These are phyloP conservation scores for Chytridiales sp. DNA, from an alignment of 371 early-diverging fungal genomes.

Conservation along the genomic window DNA sequence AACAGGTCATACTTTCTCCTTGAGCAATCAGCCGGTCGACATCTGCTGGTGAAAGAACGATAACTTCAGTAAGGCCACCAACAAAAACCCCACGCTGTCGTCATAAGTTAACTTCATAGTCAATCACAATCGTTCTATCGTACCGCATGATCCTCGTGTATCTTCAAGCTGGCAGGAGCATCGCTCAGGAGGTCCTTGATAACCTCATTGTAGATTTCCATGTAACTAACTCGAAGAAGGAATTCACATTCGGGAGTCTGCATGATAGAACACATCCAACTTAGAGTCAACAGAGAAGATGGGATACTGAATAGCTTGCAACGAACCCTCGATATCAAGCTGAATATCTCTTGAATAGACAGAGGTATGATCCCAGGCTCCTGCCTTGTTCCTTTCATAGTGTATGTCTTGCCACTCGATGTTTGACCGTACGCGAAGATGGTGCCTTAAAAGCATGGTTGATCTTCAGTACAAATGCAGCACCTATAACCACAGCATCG, in stretches of 20 bases:
- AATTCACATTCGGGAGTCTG: constrained; percentile 27
- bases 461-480: no score
- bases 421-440: constrained; percentile 98
- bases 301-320: constrained; percentile 3
- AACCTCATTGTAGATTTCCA: constrained; percentile 67
- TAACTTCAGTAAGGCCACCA: constrained; percentile 29
- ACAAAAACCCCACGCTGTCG: constrained; percentile 34
- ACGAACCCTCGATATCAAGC: constrained; percentile 47
- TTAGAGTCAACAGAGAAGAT: background rate
- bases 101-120: background rate
- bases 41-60: constrained; percentile 22
- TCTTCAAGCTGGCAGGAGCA: constrained; percentile 41
- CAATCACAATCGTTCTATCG: background rate
- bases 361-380: constrained; percentile 61
- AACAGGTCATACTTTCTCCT: constrained; percentile 31
- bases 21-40: constrained; percentile 26
- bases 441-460: no score
- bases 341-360: constrained; percentile 57
- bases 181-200: constrained; percentile 39
- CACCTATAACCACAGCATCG: no score
- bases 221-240: constrained; percentile 51
- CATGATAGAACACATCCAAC: background rate
- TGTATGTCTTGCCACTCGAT: constrained; percentile 91
- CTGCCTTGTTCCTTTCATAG: constrained; percentile 54
- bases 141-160: constrained; percentile 41